Percentiles rank a stretch among this genome's conserved stretches.
These are phyloP conservation scores for Globisporangium cylindrosporum DNA, from an alignment of 352 stramenopile genomes.

Conservation along the genomic window DNA sequence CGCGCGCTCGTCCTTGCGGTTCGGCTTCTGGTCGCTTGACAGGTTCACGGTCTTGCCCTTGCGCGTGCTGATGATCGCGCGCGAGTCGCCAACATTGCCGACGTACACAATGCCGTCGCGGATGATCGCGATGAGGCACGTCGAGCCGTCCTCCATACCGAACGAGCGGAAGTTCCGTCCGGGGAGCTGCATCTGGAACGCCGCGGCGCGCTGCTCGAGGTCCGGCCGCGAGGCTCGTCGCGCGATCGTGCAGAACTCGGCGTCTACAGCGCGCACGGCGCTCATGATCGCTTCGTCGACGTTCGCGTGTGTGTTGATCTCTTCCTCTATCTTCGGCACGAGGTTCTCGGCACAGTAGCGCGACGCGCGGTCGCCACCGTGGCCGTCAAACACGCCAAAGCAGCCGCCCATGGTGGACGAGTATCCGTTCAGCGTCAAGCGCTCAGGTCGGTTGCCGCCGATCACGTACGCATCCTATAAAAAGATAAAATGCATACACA, in stretches of 20 bases:
- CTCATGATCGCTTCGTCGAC: slow-evolving; percentile 57
- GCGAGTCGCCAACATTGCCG: slow-evolving; percentile 83
- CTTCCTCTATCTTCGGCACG: slow-evolving; percentile 59
- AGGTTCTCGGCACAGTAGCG: slow-evolving; percentile 75
- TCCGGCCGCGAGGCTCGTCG: slow-evolving; percentile 35
- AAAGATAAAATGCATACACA: background rate
- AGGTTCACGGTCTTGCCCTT: slow-evolving; percentile 55
- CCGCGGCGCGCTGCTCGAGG: slow-evolving; percentile 22
- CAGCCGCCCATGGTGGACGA: slow-evolving; percentile 51
- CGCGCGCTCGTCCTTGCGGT: slow-evolving; percentile 67
- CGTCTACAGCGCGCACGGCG: slow-evolving; percentile 60
- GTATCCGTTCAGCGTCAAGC: slow-evolving; percentile 82
- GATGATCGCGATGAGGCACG: slow-evolving; percentile 73
- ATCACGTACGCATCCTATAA: slow-evolving; percentile 81
- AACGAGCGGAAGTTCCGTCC: slow-evolving; percentile 34
- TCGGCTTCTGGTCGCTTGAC: slow-evolving; percentile 80
- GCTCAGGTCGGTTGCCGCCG: slow-evolving; percentile 48
- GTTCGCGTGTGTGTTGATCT: slow-evolving; percentile 30
- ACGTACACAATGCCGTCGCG: slow-evolving; percentile 65
- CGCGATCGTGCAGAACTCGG: slow-evolving; percentile 66
- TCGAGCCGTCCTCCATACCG: slow-evolving; percentile 76
- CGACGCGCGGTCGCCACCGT: slow-evolving; percentile 75
- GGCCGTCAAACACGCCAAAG: slow-evolving; percentile 84
- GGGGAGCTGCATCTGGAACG: slow-evolving; percentile 18
- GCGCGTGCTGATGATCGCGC: slow-evolving; percentile 60